These are phyloP conservation scores for Linum usitatissimum DNA, from an alignment of 345 rosid species.

Conservation along the genomic window DNA sequence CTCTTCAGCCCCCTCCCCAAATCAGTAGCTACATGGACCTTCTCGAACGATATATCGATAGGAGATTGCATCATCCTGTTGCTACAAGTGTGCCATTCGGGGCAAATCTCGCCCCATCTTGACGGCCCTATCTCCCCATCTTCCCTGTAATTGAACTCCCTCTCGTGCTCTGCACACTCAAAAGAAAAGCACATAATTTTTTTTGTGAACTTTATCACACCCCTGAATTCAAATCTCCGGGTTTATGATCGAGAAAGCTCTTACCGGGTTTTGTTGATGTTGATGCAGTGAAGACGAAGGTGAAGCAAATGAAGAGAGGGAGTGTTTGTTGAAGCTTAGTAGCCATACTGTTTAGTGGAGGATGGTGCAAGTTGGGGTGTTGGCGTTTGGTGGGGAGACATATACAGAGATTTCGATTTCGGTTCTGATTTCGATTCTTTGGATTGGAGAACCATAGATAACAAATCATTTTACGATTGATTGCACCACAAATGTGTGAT, in stretches of 20 bases:
- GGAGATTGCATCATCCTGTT: conserved; percentile 83
- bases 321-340: not conserved
- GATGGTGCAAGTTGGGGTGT: no score
- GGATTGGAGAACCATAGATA: no score
- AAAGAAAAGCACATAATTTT: no score
- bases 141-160: conserved; percentile 38
- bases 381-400: not conserved
- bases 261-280: not conserved
- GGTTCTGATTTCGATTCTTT: no score
- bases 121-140: conserved; percentile 41
- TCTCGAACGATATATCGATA: conserved; percentile 43
- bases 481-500: no score
- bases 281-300: not conserved
- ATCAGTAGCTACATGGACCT: conserved; percentile 40
- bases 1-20: conserved; percentile 34
- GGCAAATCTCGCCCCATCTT: conserved; percentile 57
- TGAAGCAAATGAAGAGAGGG: not conserved
- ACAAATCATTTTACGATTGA: no score
- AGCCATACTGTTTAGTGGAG: not conserved
- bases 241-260: not conserved
- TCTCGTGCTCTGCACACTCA: conserved; percentile 44
- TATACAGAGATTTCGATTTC: no score
- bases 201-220: no score
- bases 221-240: no score
- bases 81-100: conserved; percentile 49